Evolutionary conservation across 306 rosid species (phyloP).

Genomic region (Ammopiptanthus mongolicus): DNA sequence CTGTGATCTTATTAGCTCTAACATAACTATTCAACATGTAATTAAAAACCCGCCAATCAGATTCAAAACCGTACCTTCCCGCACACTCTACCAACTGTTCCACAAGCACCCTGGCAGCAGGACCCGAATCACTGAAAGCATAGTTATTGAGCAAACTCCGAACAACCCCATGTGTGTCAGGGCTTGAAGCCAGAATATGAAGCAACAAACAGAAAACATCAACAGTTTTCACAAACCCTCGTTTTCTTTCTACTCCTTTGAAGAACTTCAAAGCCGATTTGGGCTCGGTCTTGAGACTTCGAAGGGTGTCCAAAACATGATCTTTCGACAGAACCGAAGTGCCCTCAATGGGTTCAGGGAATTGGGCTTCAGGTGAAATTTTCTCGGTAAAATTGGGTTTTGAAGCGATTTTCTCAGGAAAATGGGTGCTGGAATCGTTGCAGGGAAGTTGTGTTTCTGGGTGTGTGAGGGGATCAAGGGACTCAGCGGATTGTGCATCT

Average conservation of each 20-base stretch:
- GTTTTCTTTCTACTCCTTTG: conserved; percentile 23
- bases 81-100: conserved; percentile 40
- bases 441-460: not conserved
- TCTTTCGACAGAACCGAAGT: conserved; percentile 5
- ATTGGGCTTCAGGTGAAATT: not conserved
- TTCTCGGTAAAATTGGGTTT: conserved; percentile 7
- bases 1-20: conserved; percentile 45
- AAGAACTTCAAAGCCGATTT: conserved; percentile 43
- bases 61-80: conserved; percentile 33
- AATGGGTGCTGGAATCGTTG: not conserved
- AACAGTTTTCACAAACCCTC: conserved; percentile 35
- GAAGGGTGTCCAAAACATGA: conserved; percentile 38
- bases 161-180: conserved; percentile 15
- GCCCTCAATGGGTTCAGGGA: not conserved
- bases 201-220: conserved; percentile 48
- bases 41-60: conserved; percentile 42
- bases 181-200: conserved; percentile 37
- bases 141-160: conserved; percentile 33
- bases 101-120: conserved; percentile 27
- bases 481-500: not conserved
- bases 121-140: conserved; percentile 32
- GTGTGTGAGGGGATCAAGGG: not conserved
- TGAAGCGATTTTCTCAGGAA: not conserved
- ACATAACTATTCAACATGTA: conserved; percentile 54
- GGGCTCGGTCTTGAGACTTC: conserved; percentile 40